phyloP scores from a whole-genome alignment of 768 basidiomycete genomes.

The Phaeotremella fagi region DNA sequence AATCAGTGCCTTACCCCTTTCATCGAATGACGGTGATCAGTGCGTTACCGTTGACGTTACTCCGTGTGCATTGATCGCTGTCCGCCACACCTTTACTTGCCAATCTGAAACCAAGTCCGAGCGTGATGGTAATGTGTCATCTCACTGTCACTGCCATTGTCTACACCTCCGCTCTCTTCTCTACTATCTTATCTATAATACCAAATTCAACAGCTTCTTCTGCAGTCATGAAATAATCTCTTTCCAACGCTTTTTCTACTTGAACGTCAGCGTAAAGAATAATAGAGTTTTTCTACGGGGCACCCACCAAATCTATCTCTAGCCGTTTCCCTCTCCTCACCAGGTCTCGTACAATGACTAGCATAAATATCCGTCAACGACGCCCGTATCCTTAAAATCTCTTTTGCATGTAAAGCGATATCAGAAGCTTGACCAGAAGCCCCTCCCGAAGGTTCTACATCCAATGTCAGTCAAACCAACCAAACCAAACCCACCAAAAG shows the following conservation, averaged over 20 bases:
- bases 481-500: background rate
- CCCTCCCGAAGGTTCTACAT: conserved; percentile 87
- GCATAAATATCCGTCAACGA: conserved; percentile 83
- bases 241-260: conserved; percentile 77
- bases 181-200: conserved; percentile 85
- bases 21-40: too few species aligned
- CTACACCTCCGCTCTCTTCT: conserved; percentile 46
- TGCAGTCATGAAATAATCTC: conserved; percentile 97
- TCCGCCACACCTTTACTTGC: too few species aligned
- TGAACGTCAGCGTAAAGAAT: background rate
- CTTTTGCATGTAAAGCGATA: conserved; percentile 95
- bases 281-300: background rate
- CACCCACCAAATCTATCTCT: conserved; percentile 70
- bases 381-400: conserved; percentile 84
- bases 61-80: too few species aligned
- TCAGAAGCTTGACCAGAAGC: conserved; percentile 93
- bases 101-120: too few species aligned
- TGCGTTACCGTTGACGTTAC: too few species aligned
- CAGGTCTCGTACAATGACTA: conserved; percentile 67
- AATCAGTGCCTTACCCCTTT: too few species aligned
- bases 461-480: conserved; percentile 1
- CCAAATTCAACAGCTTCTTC: conserved; percentile 86
- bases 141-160: background rate
- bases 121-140: too few species aligned
- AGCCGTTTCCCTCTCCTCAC: conserved; percentile 62